A percentile compares a stretch with the other conserved stretches of the same genome.
Evolutionary conservation across 768 basidiomycete species (phyloP).

Genomic region (Gloeostereum incarnatum): DNA sequence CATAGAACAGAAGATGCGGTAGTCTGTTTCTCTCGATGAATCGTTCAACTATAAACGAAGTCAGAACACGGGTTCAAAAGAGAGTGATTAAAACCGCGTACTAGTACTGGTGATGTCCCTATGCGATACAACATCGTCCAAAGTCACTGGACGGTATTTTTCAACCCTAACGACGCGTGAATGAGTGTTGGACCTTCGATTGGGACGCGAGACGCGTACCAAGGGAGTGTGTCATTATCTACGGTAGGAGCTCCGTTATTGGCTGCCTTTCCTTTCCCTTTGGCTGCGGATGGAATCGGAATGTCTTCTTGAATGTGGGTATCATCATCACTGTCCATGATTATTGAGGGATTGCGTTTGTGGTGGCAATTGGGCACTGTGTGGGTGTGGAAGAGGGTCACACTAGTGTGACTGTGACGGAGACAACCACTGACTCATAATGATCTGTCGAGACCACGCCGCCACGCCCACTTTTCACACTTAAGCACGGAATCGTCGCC

Average conservation of each 20-base stretch:
- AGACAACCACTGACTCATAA: too few relatives aligned
- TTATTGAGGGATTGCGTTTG: slow-evolving; percentile 20
- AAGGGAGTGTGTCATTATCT: slow-evolving; percentile 70
- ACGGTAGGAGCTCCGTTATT: slow-evolving; percentile 25
- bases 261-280: slow-evolving; percentile 65
- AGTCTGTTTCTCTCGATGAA: slow-evolving; percentile 93
- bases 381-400: too few relatives aligned
- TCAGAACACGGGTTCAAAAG: slow-evolving; percentile 5
- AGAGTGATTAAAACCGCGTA: slow-evolving; percentile 42
- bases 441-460: too few relatives aligned
- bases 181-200: not conserved
- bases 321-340: slow-evolving; percentile 56
- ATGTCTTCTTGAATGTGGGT: slow-evolving; percentile 41
- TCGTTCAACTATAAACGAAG: slow-evolving; percentile 63
- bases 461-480: too few relatives aligned
- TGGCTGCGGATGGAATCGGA: slow-evolving; percentile 25
- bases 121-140: slow-evolving; percentile 95
- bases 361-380: too few relatives aligned
- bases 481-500: too few relatives aligned
- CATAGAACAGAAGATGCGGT: slow-evolving; percentile 94
- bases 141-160: slow-evolving; percentile 87
- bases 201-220: slow-evolving; percentile 37
- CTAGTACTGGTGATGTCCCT: slow-evolving; percentile 93
- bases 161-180: slow-evolving; percentile 66
- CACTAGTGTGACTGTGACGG: too few relatives aligned